These are phyloP conservation scores for Chlorella sp. DNA, from an alignment of 139 green algal genomes.

Conservation along the genomic window DNA sequence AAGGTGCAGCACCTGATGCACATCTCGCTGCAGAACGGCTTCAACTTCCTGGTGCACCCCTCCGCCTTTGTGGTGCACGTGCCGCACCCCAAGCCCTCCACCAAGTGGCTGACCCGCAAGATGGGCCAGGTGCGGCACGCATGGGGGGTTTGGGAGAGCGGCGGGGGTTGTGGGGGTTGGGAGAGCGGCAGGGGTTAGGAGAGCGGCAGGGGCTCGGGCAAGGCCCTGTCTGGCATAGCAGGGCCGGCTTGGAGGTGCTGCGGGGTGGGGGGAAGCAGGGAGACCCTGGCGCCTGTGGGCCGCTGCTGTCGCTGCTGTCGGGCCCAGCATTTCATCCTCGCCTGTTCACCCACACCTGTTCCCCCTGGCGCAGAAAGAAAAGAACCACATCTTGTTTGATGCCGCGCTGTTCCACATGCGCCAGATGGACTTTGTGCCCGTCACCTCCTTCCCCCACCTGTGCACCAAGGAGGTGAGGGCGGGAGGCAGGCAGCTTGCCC, in stretches of 20 bases:
- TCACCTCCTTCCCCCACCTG: slow-evolving; percentile 45
- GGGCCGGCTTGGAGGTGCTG: too few relatives aligned
- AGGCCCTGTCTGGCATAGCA: too few relatives aligned
- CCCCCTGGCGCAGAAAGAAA: slow-evolving; percentile 36
- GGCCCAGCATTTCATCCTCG: too few relatives aligned
- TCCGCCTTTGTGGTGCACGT: slow-evolving; percentile 57
- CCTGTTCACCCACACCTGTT: too few relatives aligned
- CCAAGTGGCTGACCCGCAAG: slow-evolving; percentile 46
- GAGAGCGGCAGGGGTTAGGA: too few relatives aligned
- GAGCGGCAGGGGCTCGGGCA: too few relatives aligned
- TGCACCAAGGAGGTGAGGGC: slow-evolving; percentile 9
- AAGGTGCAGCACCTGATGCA: slow-evolving; percentile 60
- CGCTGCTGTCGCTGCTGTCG: too few relatives aligned
- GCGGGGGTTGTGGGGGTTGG: too few relatives aligned
- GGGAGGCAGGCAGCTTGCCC: not conserved
- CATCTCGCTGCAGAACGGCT: slow-evolving; percentile 37
- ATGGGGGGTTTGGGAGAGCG: too few relatives aligned
- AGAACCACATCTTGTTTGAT: slow-evolving; percentile 45
- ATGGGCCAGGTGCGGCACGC: slow-evolving; percentile 32
- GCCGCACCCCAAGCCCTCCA: slow-evolving; percentile 45
- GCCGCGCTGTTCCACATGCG: slow-evolving; percentile 47
- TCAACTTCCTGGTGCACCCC: slow-evolving; percentile 54
- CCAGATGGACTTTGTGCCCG: slow-evolving; percentile 42
- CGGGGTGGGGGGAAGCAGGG: too few relatives aligned
- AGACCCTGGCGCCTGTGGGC: too few relatives aligned